A percentile compares a stretch with the other conserved stretches of the same genome.
Evolutionary conservation across 2,329 filamentous ascomycete genomes (phyloP).

Genomic region (Colletotrichum camelliae): DNA sequence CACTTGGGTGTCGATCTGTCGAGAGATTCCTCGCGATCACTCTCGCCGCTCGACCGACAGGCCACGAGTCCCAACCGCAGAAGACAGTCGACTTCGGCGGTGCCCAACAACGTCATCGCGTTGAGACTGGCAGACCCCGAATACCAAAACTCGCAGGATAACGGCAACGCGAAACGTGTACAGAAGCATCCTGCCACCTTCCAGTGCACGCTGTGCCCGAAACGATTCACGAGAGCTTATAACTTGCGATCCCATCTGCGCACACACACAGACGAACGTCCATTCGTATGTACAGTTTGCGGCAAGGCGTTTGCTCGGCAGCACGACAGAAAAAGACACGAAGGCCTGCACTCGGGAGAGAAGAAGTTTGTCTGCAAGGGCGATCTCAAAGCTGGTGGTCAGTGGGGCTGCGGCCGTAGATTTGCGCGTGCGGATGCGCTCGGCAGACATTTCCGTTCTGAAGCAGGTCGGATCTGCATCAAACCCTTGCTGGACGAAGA

Average conservation of each 20-base stretch:
- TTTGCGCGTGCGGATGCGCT: slow-evolving; percentile 96
- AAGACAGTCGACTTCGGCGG: slow-evolving; percentile 69
- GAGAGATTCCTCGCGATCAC: slow-evolving; percentile 57
- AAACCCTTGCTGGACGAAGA: slow-evolving; percentile 97
- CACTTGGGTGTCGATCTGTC: slow-evolving; percentile 51
- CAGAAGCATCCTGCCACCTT: slow-evolving; percentile 99
- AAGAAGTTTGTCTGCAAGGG: slow-evolving; percentile 99
- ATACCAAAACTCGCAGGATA: slow-evolving; percentile 70
- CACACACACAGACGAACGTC: slow-evolving; percentile 95
- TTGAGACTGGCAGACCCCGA: slow-evolving; percentile 89
- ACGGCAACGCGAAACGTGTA: slow-evolving; percentile 75
- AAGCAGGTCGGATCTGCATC: slow-evolving; percentile 95
- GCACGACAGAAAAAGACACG: slow-evolving; percentile 96
- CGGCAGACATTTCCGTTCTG: slow-evolving; percentile 92
- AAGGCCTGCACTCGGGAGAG: slow-evolving; percentile 93
- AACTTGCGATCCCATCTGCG: slow-evolving; percentile 94
- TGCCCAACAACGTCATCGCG: slow-evolving; percentile 74
- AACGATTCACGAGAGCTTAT: slow-evolving; percentile 95
- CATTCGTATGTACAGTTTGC: slow-evolving; percentile 96
- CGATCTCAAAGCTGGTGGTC: slow-evolving; percentile 79
- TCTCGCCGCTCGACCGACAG: slow-evolving; percentile 64
- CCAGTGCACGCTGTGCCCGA: slow-evolving; percentile 91
- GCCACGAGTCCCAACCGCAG: slow-evolving; percentile 52
- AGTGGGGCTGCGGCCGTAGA: slow-evolving; percentile 91
- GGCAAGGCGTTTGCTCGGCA: slow-evolving; percentile 97